A percentile compares a stretch with the other conserved stretches of the same genome.
Conservation (phyloP, 2,329 filamentous ascomycete species). For the Nemania serpens region DNA sequence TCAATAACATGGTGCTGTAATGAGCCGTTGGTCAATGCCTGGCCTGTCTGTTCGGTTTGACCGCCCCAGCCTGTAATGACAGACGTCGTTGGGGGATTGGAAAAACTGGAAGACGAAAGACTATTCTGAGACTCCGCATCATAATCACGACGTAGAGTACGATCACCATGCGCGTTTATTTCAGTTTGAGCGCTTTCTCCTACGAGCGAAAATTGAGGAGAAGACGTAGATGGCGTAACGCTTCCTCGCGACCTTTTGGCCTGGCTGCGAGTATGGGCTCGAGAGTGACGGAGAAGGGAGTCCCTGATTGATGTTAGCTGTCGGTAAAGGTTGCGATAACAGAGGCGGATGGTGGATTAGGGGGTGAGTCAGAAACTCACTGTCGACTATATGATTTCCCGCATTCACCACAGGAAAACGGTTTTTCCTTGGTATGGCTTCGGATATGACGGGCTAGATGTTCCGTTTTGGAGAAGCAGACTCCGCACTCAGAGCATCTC, state of each 20-base stretch:
- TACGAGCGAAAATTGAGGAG: conserved; percentile 14
- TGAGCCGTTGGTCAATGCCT: conserved; percentile 6
- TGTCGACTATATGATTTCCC: conserved; percentile 27
- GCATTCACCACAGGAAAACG: conserved; percentile 25
- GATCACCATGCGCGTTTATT: conserved; percentile 8
- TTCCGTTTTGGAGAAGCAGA: conserved; percentile 27
- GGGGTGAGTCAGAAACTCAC: conserved; percentile 10
- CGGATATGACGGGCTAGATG: conserved; percentile 26
- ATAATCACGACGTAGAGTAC: conserved; percentile 9
- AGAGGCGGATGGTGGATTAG: background rate
- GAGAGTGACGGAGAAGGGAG: conserved; percentile 26
- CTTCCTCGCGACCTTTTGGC: conserved; percentile 12
- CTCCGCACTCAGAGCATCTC: conserved; percentile 24
- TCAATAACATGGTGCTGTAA: conserved; percentile 14
- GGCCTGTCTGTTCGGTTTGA: conserved; percentile 10
- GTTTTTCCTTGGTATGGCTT: conserved; percentile 26
- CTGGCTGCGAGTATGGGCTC: conserved; percentile 16
- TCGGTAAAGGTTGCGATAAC: background rate
- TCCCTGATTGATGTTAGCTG: conserved; percentile 20
- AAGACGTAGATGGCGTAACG: conserved; percentile 15
- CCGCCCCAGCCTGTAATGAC: conserved; percentile 8
- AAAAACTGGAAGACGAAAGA: conserved; percentile 14
- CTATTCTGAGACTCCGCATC: conserved; percentile 15
- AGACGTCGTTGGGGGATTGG: conserved; percentile 13
- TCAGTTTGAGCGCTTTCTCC: conserved; percentile 15